Conservation (phyloP, 2,329 filamentous ascomycete species). For the Fusarium nelsonii region DNA sequence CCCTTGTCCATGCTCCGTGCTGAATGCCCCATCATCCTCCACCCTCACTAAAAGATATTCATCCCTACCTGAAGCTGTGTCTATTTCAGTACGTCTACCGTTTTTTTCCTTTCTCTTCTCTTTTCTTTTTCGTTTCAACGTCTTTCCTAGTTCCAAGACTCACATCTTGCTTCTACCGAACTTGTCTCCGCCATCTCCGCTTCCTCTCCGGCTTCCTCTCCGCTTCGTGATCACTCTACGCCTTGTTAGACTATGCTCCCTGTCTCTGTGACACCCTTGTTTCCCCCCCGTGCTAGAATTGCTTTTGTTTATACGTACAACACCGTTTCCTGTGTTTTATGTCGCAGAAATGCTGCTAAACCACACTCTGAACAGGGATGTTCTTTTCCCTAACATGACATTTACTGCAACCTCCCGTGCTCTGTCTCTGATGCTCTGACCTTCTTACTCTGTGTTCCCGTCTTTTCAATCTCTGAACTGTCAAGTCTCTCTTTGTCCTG, state of each 20-base stretch:
- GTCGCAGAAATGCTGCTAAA: constrained; percentile 13
- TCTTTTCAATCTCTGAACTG: constrained; percentile 29
- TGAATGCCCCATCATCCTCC: constrained; percentile 46
- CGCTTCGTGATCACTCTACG: constrained; percentile 27
- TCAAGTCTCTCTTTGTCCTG: constrained; percentile 13
- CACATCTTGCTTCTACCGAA: neutral
- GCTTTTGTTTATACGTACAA: constrained; percentile 36
- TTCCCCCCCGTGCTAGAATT: constrained; percentile 39
- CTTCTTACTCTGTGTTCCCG: constrained; percentile 21
- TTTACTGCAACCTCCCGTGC: constrained; percentile 43
- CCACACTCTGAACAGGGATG: constrained; percentile 13
- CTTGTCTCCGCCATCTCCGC: constrained; percentile 26
- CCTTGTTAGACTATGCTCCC: constrained; percentile 34
- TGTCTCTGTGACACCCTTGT: constrained; percentile 38
- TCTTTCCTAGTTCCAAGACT: constrained; percentile 1
- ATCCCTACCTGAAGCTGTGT: constrained; percentile 2
- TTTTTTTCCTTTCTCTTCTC: constrained; percentile 15
- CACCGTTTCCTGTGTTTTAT: constrained; percentile 12
- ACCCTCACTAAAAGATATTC: constrained; percentile 31
- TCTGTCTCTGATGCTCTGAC: constrained; percentile 30
- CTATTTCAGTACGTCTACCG: constrained; percentile 11
- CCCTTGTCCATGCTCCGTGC: constrained; percentile 47
- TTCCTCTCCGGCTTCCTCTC: constrained; percentile 15
- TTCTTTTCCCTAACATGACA: constrained; percentile 31
- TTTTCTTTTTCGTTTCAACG: constrained; percentile 4